A percentile compares a stretch with the other conserved stretches of the same genome.
These are phyloP conservation scores for Podaxis rugospora DNA, from an alignment of 768 basidiomycete species.

Conservation along the genomic window DNA sequence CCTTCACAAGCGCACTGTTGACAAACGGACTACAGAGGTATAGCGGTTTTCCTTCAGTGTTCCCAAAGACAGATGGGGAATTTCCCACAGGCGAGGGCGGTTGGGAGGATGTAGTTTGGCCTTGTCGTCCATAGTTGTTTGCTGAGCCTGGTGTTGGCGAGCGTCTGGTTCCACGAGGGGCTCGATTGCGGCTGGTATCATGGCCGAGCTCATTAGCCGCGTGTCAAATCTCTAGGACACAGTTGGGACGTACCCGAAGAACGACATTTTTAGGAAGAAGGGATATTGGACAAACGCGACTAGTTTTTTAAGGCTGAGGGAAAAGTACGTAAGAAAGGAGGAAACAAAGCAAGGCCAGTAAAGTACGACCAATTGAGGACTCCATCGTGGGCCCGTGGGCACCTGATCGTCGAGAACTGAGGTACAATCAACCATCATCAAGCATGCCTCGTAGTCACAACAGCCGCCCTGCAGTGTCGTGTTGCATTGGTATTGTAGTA, in stretches of 20 bases:
- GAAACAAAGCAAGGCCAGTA: not conserved
- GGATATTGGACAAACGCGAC: not conserved
- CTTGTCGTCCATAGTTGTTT: slow-evolving; percentile 13
- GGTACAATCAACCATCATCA: not conserved
- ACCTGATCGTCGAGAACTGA: slow-evolving; percentile 3
- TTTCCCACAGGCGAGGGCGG: slow-evolving; percentile 32
- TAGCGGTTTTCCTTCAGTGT: slow-evolving; percentile 51
- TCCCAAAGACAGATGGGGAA: slow-evolving; percentile 9
- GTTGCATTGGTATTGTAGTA: not conserved
- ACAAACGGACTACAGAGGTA: slow-evolving; percentile 95
- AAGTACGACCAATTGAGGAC: not conserved
- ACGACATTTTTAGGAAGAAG: slow-evolving; percentile 52
- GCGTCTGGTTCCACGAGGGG: slow-evolving; percentile 62
- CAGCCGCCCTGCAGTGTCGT: not conserved
- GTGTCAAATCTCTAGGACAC: not conserved
- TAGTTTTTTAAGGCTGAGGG: not conserved
- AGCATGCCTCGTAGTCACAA: not conserved
- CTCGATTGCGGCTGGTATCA: slow-evolving; percentile 6
- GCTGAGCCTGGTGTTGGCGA: slow-evolving; percentile 71
- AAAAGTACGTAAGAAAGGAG: not conserved
- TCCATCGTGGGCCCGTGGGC: not conserved
- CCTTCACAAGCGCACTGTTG: slow-evolving; percentile 93
- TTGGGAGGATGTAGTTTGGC: slow-evolving; percentile 26
- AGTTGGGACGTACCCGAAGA: slow-evolving; percentile 61
- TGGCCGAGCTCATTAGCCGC: not conserved